A percentile compares a stretch with the other conserved stretches of the same genome.
These are phyloP conservation scores for Misopates orontium DNA, from an alignment of 257 asterid genomes.

Conservation along the genomic window DNA sequence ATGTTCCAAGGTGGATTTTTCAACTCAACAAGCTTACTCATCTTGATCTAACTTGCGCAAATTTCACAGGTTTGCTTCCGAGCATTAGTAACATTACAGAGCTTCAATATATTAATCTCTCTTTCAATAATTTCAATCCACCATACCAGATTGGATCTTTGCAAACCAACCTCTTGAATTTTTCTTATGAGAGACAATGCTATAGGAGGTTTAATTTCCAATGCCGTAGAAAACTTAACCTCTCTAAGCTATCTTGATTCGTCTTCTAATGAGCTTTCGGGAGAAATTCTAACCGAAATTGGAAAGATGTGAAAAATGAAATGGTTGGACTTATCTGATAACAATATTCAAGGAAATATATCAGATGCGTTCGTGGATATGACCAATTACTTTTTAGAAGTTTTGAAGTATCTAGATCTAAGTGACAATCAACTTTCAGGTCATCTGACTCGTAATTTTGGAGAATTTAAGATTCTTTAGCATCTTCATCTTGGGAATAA, in stretches of 20 bases:
- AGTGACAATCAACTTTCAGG: constrained; percentile 23
- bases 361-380: constrained; percentile 28
- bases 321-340: neutral
- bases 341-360: constrained; percentile 31
- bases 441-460: constrained; percentile 21
- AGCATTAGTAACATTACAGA: constrained; percentile 23
- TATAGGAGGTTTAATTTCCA: constrained; percentile 31
- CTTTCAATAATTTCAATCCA: constrained; percentile 21
- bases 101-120: constrained; percentile 27
- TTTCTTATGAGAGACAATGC: neutral
- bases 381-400: constrained; percentile 24
- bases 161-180: constrained; percentile 27
- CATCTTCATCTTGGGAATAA: neutral
- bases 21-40: constrained; percentile 24
- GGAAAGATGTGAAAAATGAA: constrained; percentile 28
- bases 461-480: constrained; percentile 24
- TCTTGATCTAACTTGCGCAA: constrained; percentile 24
- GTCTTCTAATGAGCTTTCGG: constrained; percentile 30
- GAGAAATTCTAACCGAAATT: no score
- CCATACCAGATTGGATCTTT: constrained; percentile 43
- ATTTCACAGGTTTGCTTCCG: neutral
- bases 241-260: constrained; percentile 27
- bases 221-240: constrained; percentile 29
- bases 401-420: constrained; percentile 3
- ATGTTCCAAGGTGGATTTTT: constrained; percentile 32